Percentiles rank a stretch among this genome's conserved stretches.
Conservation (phyloP, 139 green algal species). For the Chlorella vulgaris region DNA sequence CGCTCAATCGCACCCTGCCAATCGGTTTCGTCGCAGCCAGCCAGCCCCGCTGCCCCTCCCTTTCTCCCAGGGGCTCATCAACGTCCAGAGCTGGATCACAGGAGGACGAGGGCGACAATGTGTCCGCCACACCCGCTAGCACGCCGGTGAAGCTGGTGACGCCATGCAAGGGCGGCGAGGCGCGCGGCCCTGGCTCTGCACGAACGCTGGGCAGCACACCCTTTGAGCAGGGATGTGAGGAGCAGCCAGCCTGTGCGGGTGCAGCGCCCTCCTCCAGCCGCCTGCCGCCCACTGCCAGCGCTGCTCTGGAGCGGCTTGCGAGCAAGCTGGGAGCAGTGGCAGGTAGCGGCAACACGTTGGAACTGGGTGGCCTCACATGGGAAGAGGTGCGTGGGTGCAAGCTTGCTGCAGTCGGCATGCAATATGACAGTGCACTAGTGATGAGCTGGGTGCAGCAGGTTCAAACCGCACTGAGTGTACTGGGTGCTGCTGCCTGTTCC, state of each 20-base stretch:
- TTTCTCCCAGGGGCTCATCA: background rate
- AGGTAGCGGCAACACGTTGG: background rate
- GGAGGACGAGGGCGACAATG: background rate
- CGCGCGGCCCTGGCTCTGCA: background rate
- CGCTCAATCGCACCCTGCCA: too few relatives aligned
- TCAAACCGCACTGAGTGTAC: too few relatives aligned
- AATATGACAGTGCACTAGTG: background rate
- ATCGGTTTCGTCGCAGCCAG: too few relatives aligned
- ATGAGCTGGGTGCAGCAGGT: too few relatives aligned
- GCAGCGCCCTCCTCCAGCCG: background rate
- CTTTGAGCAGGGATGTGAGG: too few relatives aligned
- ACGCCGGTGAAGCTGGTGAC: background rate
- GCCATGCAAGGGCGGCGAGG: background rate
- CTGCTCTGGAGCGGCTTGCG: background rate
- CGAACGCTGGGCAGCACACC: too few relatives aligned
- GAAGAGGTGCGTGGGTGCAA: constrained; percentile 15
- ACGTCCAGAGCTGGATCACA: background rate
- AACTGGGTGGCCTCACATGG: background rate
- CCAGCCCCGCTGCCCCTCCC: too few relatives aligned
- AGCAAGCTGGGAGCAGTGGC: constrained; percentile 8
- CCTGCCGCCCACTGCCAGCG: background rate
- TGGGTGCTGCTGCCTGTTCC: background rate
- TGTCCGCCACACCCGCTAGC: background rate
- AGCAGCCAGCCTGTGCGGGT: background rate
- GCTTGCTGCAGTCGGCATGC: background rate